Base-by-base conservation (phyloP, 1,284 basidiomycete species). In the Butyriboletus appendiculatus region DNA sequence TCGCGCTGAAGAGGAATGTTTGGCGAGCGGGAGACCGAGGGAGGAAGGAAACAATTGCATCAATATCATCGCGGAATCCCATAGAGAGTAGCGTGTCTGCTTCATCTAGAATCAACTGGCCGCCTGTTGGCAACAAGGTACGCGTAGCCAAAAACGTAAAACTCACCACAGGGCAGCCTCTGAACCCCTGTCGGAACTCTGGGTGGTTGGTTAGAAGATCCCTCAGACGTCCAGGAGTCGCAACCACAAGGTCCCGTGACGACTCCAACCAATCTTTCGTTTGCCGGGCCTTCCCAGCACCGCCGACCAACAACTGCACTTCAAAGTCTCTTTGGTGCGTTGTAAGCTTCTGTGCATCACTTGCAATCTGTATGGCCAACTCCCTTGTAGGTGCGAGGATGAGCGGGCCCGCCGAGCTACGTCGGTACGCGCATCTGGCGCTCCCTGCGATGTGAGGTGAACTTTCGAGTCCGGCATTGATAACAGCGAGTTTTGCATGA, bases 1-100 rank as follows among this genome's bases (percentile, higher is more conserved):
- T 98, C 11, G 96, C 96, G n/a, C 92, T 96, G 76, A 98, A 97
- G 58, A 99, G 79, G 77, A 98, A 90, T 0, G 95, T 98, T 69
- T 96, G 93, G 20, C 96, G 85, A 53, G 86, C 71, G 0, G 84
- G 81, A 2, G 77, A 70, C 33, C 76, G 73, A 16, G 92, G 92
- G n/a, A 98, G 77, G 61, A 80, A 79, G 3, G 76, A 64, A 33
- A 84, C 75, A 64, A 98, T 95, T 1, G 80, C 81, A 37, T 93
- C 83, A 43, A 99, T 86, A 61, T 97, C 95, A 43, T 90, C 84
- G 10, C 90, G 84, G 85, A 99, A 99, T 61, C 96, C 96, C 89
- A 98, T 93, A 61, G 98, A 95, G 40, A 99, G 80, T 14, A 98
- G 80, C 0, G 93, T 96, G 71, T 99, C 97, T 11, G 95, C 95